Base-by-base conservation (phyloP, 306 rosid species). In the Dalbergia cochinchinensis region DNA sequence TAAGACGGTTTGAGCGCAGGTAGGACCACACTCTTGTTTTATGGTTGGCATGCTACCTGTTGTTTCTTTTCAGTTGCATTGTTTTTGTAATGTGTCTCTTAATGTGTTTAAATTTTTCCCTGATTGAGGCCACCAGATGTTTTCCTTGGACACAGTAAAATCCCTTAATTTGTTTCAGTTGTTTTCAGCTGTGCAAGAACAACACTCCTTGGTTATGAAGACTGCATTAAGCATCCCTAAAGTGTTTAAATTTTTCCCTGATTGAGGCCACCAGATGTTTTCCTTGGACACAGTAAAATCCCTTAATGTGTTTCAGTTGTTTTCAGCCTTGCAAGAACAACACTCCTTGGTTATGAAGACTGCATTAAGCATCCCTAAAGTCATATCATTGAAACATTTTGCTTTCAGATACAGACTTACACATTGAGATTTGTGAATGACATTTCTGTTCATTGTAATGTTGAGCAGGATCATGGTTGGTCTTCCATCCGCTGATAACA, bases 1-100 rank as follows among this genome's bases (percentile, higher is more conserved):
- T 90, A 51, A 83, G 92, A 80, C 85, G 94, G 75, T 90, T 90
- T 31, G 92, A 90, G 75, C 88, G 91, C 70, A 88, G 94, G 94
- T 90, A 88, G 18, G n/a, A 62, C 67, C 20, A 6, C 54, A 37
- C 54, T 13, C 31, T 73, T 48, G 39, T 19, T 44, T 76, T 60
- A 39, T 69, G 37, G 26, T 73, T 67, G 73, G 44, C 78, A 60
- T 60, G 55, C 58, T 65, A 47, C 20, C 18, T 71, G 45, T 60
- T 58, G 15, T 9, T 45, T 78, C 48, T 42, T 20, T n/a, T n/a
- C n/a, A 4, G 13, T 16, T 67, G 12, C 47, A 70, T 11, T 66
- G 7, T 26, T 57, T 50, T 37, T 37, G 41, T n/a, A n/a, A n/a
- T n/a, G n/a, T n/a, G n/a, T n/a, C n/a, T n/a, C n/a, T n/a, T n/a